Conservation (phyloP, 2,329 filamentous ascomycete species). For the Cladophialophora yegresii region DNA sequence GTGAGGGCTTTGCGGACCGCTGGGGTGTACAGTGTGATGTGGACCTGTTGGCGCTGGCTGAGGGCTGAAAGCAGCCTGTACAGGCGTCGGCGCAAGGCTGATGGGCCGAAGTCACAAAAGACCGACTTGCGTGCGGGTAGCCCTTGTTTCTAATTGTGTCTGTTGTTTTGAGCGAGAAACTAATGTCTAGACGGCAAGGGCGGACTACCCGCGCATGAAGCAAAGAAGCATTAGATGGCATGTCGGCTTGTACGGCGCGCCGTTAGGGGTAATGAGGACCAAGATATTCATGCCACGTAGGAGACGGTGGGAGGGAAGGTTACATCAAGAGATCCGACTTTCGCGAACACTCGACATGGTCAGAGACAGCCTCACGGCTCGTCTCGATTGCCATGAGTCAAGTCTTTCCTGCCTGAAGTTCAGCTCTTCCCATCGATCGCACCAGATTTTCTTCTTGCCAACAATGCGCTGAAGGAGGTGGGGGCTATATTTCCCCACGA, state of each 20-base stretch:
- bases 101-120: not conserved
- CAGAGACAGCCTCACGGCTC: not conserved
- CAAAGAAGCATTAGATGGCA: not conserved
- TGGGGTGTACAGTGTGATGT: slow-evolving; percentile 34
- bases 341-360: not conserved
- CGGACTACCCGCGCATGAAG: not conserved
- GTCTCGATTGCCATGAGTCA: not conserved
- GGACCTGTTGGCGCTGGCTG: slow-evolving; percentile 16
- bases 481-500: too few species aligned
- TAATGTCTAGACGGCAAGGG: not conserved
- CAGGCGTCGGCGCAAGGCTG: slow-evolving; percentile 10
- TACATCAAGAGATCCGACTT: not conserved
- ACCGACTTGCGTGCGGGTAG: not conserved
- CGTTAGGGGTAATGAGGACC: not conserved
- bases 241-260: not conserved
- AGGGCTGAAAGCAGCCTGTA: slow-evolving; percentile 2
- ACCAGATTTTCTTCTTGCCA: not conserved
- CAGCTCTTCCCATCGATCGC: too few species aligned
- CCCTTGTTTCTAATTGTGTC: not conserved
- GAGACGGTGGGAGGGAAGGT: not conserved
- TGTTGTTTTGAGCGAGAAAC: slow-evolving; percentile 4
- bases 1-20: slow-evolving; percentile 75
- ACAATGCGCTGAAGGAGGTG: too few species aligned
- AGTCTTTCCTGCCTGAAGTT: not conserved
- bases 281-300: not conserved